Base-by-base conservation (phyloP, 805 yeast genomes). In the Dipodascus geniculatus region DNA sequence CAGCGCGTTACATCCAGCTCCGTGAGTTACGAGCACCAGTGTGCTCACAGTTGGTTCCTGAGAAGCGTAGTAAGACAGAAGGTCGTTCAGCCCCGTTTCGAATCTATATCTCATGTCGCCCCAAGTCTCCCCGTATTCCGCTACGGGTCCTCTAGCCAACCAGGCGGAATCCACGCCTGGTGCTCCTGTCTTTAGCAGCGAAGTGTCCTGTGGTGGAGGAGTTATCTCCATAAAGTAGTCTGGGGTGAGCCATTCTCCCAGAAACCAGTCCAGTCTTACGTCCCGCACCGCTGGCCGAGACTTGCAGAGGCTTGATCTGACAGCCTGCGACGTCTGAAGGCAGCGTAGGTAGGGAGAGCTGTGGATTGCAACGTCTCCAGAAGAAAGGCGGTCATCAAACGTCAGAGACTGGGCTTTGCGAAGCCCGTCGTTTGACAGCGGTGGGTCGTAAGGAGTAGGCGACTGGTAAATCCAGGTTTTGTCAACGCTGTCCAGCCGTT, bases 181-280 rank as follows among this genome's bases (percentile, higher is more conserved):
- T 22, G 49, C 28, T 23, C 70, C 59, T 20, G 61, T 54, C 14
- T 55, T 57, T 3, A 60, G 63, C 17, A 67, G 52, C 9, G 65
- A 56, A 47, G 64, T 64, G 56, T 69, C 74, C 8, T 60, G 59
- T 3, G 71, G 71, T 3, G 74, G 73, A 3, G 72, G 71, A 1
- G 63, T 53, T 6, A 61, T 61, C 38, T 58, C 56, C 3, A 61
- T 51, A 55, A 65, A 70, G 56, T 70, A 70, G 57, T 68, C 73
- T 3, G 68, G 64, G 2, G 68, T 66, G 54, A 65, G 65, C 72
- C 72, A 70, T 53, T 70, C 73, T 22, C 74, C 73, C 33, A 69
- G 60, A 16, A 38, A 38, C 49, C 49, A 47, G 28, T 61, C 67
- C 3, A 65, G 54, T 56, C 65, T 69, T 48, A 69, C 42, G 8